These are phyloP conservation scores for Phytophthora sojae DNA, from an alignment of 352 stramenopile genomes.

Conservation along the genomic window DNA sequence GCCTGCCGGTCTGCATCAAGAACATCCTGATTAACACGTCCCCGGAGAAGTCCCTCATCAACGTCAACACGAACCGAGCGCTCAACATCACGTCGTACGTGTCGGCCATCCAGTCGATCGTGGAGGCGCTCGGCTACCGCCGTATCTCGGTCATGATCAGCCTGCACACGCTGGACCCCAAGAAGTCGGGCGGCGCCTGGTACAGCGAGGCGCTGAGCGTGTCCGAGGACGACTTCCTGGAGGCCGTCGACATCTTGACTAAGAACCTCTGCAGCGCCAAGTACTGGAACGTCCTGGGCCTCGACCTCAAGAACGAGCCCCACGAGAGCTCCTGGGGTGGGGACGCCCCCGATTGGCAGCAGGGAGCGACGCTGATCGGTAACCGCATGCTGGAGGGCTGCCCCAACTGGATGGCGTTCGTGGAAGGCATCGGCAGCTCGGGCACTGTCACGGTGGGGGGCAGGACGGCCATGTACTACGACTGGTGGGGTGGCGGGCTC, in stretches of 20 bases:
- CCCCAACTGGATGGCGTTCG: conserved; percentile 68
- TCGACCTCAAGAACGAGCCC: conserved; percentile 79
- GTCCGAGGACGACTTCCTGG: conserved; percentile 57
- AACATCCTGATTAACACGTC: conserved; percentile 53
- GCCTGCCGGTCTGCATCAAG: conserved; percentile 64
- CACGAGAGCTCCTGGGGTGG: conserved; percentile 60
- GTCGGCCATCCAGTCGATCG: conserved; percentile 55
- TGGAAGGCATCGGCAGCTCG: conserved; percentile 58
- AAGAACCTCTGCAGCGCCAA: conserved; percentile 55
- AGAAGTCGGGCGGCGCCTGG: no score
- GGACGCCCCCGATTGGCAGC: conserved; percentile 51
- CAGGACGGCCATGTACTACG: conserved; percentile 49
- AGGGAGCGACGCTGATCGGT: conserved; percentile 59
- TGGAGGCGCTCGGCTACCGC: conserved; percentile 64
- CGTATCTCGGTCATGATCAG: conserved; percentile 72
- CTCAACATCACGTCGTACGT: conserved; percentile 73
- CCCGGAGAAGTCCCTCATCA: conserved; percentile 56
- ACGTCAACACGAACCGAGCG: conserved; percentile 66
- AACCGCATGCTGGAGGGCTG: conserved; percentile 68
- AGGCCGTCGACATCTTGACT: conserved; percentile 63
- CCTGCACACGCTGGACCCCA: conserved; percentile 62
- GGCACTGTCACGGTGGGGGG: conserved; percentile 43
- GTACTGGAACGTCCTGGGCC: conserved; percentile 73
- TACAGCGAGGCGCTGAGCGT: conserved; percentile 57
- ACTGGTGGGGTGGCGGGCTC: conserved; percentile 75